Evolutionary conservation across 257 asterid genomes (phyloP).

Genomic region (Fraxinus pennsylvanica): DNA sequence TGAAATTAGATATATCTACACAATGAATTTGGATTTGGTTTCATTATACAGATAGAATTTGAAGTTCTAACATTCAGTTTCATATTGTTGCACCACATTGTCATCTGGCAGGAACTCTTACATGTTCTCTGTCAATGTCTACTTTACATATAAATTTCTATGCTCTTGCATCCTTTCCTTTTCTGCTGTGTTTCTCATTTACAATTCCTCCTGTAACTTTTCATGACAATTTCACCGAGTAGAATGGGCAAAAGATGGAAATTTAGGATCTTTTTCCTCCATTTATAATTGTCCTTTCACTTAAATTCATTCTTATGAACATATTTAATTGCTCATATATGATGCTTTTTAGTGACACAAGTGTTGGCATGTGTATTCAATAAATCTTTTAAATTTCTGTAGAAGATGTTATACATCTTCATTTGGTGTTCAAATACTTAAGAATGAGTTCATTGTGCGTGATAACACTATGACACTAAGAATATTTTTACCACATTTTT

Average conservation of each 20-base stretch:
- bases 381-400: no score
- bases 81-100: background rate
- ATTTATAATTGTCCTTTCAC: background rate
- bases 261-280: background rate
- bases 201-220: background rate
- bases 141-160: background rate
- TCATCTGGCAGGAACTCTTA: background rate
- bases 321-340: background rate
- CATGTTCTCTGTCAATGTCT: background rate
- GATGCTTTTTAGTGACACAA: background rate
- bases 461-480: background rate
- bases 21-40: conserved; percentile 8
- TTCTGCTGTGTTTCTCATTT: background rate
- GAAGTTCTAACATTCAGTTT: background rate
- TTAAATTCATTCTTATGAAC: background rate
- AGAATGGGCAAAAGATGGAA: background rate
- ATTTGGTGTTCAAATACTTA: background rate
- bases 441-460: background rate
- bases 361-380: background rate
- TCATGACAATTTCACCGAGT: background rate
- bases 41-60: background rate
- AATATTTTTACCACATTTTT: background rate
- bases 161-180: background rate
- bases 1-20: background rate
- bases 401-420: background rate